Conservation (phyloP, 441 rosid genomes). For the Iberis amara region DNA sequence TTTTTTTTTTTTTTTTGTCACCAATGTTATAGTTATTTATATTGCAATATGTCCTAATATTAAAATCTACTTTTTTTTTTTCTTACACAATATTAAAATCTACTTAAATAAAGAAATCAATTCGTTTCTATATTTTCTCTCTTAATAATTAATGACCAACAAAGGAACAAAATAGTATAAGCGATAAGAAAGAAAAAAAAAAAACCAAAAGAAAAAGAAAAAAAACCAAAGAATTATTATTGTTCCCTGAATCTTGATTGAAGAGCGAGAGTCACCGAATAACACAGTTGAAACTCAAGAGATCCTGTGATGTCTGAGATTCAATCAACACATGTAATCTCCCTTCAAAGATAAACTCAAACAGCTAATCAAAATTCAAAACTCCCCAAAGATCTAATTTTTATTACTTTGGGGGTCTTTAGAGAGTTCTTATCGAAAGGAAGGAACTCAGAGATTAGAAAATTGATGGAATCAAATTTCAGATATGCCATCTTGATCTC, state of each 20-base stretch:
- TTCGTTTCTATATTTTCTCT: too few species aligned
- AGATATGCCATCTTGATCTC: constrained; percentile 29
- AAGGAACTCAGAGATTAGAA: not conserved
- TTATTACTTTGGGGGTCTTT: not conserved
- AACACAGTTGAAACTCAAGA: constrained; percentile 23
- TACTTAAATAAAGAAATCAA: too few species aligned
- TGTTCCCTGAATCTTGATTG: constrained; percentile 9
- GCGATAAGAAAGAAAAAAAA: too few species aligned
- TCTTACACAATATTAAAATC: too few species aligned
- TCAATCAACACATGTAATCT: not conserved
- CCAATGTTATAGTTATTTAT: too few species aligned
- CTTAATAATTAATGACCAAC: too few species aligned
- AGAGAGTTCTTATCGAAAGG: not conserved
- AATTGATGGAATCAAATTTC: constrained; percentile 22
- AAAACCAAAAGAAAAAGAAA: not conserved
- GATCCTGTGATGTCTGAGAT: constrained; percentile 23
- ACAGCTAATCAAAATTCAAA: not conserved
- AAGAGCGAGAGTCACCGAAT: constrained; percentile 26
- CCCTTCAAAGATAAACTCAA: not conserved
- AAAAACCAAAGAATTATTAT: constrained; percentile 4
- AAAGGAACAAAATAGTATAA: not conserved
- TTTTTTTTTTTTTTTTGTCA: too few species aligned
- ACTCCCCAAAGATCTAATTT: not conserved
- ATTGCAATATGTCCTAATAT: too few species aligned
- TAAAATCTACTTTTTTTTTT: too few species aligned